Base-by-base conservation (phyloP, 352 stramenopile genomes). In the Pythium phragmitis region DNA sequence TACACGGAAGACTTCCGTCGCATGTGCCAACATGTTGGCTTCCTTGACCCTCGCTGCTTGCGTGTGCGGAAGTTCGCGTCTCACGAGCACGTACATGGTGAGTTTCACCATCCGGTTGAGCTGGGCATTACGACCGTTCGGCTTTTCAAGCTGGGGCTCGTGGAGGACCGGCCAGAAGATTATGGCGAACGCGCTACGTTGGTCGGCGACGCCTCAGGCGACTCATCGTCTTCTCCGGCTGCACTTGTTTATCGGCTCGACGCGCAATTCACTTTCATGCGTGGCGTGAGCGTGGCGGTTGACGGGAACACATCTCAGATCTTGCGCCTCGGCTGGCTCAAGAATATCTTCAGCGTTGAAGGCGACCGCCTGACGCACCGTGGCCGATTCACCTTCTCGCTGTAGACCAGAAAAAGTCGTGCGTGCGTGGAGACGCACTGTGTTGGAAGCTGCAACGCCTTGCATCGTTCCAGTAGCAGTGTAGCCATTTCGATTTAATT, bases 231-330 rank as follows among this genome's bases (percentile, higher is more conserved):
- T 28, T 21, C 39, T 46, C 4, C 39, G 39, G 30, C 56, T 39
- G 34, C 34, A 13, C 45, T 63, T 5, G 48, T 62, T 8, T 84
- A 76, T 36, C 63, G 55, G 17, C 67, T 85, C 26, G 79, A 85
- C 39, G 49, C 71, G 16, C 54, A 77, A 16, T 82, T 76, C 34
- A 53, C 50, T 42, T 88, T 85, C 47, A 36, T 62, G 42, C 74
- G n/a, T 26, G 67, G 63, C 36, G 65, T 79, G 23, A 65, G 58
- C 21, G 62, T 65, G 1, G 50, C 45, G 12, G 67, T 88, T 7
- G 76, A 85, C 48, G 74, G 79, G 42, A 85, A 88, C 54, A 88
- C 79, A 34, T 77, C 76, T 16, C 70, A 77, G 62, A 80, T 88
- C 37, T 57, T 88, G 57, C 65, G 69, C 28, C 63, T 68, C 30